Evolutionary conservation across 345 rosid genomes (phyloP).

Genomic region (Erucastrum elatum): DNA sequence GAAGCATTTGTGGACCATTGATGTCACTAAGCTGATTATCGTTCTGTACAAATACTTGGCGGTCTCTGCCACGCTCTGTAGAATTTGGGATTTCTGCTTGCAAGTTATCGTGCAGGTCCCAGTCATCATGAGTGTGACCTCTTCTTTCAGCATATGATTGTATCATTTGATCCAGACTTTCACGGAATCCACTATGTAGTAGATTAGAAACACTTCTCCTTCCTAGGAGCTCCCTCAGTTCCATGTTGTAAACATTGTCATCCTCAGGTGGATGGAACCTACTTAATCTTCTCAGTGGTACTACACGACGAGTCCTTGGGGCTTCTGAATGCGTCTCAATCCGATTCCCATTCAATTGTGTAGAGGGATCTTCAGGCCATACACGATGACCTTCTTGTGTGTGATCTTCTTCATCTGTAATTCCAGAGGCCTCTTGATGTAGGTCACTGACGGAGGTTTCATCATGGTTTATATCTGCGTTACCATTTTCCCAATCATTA

Average conservation of each 20-base stretch:
- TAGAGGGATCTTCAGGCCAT: constrained; percentile 63
- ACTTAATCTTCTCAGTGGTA: constrained; percentile 70
- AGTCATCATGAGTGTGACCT: constrained; percentile 80
- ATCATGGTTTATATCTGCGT: constrained; percentile 55
- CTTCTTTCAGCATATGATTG: constrained; percentile 94
- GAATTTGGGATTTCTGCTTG: constrained; percentile 61
- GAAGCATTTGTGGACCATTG: constrained; percentile 66
- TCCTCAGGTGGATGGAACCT: constrained; percentile 96
- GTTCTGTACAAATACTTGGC: constrained; percentile 58
- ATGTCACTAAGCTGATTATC: constrained; percentile 51
- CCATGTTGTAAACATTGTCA: constrained; percentile 93
- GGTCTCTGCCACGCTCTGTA: constrained; percentile 65
- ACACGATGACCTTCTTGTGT: constrained; percentile 50
- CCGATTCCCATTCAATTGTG: constrained; percentile 64
- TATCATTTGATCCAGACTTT: constrained; percentile 93
- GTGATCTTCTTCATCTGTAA: constrained; percentile 47
- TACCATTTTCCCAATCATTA: constrained; percentile 52
- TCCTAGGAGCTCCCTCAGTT: constrained; percentile 94
- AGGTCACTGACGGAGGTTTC: constrained; percentile 53
- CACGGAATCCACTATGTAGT: constrained; percentile 97
- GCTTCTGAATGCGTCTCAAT: constrained; percentile 58
- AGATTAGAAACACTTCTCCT: constrained; percentile 99
- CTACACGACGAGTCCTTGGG: constrained; percentile 61
- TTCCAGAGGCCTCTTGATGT: constrained; percentile 54
- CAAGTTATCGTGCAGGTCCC: constrained; percentile 89